A percentile compares a stretch with the other conserved stretches of the same genome.
Conservation (phyloP, 805 yeast genomes). For the Wilhelminamyces savonicus region DNA sequence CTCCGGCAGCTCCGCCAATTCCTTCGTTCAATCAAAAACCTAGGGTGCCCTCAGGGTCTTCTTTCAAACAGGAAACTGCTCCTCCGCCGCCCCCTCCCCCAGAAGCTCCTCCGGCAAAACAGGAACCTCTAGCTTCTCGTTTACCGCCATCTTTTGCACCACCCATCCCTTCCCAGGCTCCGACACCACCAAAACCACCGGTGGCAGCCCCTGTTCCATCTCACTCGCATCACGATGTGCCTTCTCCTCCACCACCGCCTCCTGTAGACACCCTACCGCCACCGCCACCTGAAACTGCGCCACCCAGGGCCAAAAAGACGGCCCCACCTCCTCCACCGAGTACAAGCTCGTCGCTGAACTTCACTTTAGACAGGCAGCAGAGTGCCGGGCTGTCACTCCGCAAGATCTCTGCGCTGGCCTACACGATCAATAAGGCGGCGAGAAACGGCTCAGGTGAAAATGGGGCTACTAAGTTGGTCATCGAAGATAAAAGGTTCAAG, state of each 20-base stretch:
- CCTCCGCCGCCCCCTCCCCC: conserved; percentile 1
- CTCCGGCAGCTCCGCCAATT: conserved; percentile 6
- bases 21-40: no score
- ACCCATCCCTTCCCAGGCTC: conserved; percentile 1
- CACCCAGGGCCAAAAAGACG: conserved; percentile 5
- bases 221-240: no score
- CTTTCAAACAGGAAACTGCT: conserved; percentile 5
- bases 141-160: conserved; percentile 6
- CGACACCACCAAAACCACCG: conserved; percentile 2
- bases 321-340: conserved; percentile 22
- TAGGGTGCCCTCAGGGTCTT: neutral
- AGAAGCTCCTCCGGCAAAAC: conserved; percentile 3
- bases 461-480: conserved; percentile 27
- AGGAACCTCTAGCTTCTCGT: conserved; percentile 11
- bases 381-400: conserved; percentile 46
- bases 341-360: no score
- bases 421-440: conserved; percentile 47
- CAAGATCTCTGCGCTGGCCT: conserved; percentile 58
- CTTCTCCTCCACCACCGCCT: conserved; percentile 4
- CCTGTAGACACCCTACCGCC: conserved; percentile 8
- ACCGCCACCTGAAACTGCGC: conserved; percentile 14
- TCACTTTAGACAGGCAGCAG: conserved; percentile 35
- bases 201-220: no score
- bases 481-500: conserved; percentile 66
- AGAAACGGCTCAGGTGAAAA: conserved; percentile 9